Percentiles rank a stretch among this genome's conserved stretches.
Evolutionary conservation across 2,329 filamentous ascomycete genomes (phyloP).

Genomic region (Fonsecaea multimorphosa): DNA sequence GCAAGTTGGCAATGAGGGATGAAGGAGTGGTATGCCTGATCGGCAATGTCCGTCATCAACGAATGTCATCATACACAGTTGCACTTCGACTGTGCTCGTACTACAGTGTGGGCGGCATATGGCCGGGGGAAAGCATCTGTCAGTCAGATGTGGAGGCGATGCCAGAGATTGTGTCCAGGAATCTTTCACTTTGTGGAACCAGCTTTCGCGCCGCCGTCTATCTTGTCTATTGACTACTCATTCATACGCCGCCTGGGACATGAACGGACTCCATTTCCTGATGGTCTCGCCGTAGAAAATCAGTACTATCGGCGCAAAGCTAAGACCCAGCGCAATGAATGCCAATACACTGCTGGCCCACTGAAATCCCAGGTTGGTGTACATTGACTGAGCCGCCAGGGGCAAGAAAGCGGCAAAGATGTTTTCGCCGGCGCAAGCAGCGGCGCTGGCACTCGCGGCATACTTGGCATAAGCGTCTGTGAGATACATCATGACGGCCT

Average conservation of each 20-base stretch:
- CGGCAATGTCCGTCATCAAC: background rate
- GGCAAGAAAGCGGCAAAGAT: conserved; percentile 49
- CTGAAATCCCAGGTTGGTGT: conserved; percentile 45
- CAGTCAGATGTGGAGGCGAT: background rate
- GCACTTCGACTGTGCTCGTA: background rate
- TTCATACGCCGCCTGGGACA: background rate
- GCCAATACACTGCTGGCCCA: conserved; percentile 51
- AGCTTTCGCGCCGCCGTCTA: too few species aligned
- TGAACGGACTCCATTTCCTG: conserved; percentile 1
- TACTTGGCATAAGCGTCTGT: conserved; percentile 48
- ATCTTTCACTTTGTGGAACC: too few species aligned
- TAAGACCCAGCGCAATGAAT: conserved; percentile 45
- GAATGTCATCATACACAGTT: background rate
- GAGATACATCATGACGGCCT: conserved; percentile 50
- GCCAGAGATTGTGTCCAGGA: background rate
- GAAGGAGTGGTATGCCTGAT: background rate
- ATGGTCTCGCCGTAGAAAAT: conserved; percentile 1
- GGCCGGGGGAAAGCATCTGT: background rate
- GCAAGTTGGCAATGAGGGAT: background rate
- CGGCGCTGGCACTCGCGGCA: conserved; percentile 48
- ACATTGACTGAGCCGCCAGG: conserved; percentile 50
- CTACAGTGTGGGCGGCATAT: background rate
- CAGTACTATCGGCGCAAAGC: conserved; percentile 46
- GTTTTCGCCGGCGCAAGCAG: conserved; percentile 45
- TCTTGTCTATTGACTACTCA: background rate